Evolutionary conservation across 129 eudicot species (phyloP), one percentile per base, ranked within the genome.

Genomic region (Artemisia annua): DNA sequence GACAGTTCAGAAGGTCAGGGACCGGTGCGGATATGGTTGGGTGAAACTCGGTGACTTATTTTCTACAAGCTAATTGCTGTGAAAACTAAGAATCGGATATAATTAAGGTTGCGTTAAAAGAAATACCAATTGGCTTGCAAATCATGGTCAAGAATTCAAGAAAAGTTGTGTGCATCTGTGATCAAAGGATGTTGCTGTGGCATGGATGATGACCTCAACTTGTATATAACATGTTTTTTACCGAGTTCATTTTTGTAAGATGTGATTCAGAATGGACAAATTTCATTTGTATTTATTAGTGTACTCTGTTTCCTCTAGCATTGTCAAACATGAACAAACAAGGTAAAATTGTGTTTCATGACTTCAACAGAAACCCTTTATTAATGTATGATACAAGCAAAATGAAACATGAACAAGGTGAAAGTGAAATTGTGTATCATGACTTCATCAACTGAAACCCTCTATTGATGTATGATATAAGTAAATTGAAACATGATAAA

Each of bases 21-120:
- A 95, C 59, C 78, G 91, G 55, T 90, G 99, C 48, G 88, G 89
- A 22, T 95, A 90, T 82, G 97, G 99, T 11, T 91, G 99, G 99
- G 91, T 95, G 66, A 91, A 91, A 80, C 84, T 95, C 39, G 67
- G 66, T 62, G 96, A 86, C 18, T 86, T 95, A 11, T 72, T 81
- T 16, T 88, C 85, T 32, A 69, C 90, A 49, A 66, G 78, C 24
- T 90, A 80, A 74, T 65, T 35, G 72, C 71, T 30, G 32, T 2
- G 26, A 39, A 13, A 46, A 39, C 46, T 7, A 39, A 7, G 46
- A 39, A 48, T 55, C 0, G n/a, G 11, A 44, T 57, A 61, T 39
- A 68, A 19, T 50, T 14, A 28, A 60, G n/a, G 54, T 49, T 16
- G 26, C 22, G 14, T n/a, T 24, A 8, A 11, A 52, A 50, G 24